Evolutionary conservation across 306 rosid genomes (phyloP).

Genomic region (Chamaecrista fasciculata): DNA sequence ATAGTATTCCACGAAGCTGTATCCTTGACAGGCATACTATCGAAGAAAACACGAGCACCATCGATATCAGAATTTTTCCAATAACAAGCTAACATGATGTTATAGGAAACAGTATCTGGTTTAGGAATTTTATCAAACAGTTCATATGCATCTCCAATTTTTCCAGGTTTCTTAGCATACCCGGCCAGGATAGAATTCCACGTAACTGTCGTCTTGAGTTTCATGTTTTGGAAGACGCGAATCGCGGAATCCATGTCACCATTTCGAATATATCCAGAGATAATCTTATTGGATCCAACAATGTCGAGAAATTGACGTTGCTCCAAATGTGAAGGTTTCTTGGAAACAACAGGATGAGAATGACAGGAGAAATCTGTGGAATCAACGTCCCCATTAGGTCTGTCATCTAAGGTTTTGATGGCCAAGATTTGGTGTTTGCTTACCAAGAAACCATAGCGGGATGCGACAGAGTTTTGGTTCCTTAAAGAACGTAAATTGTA

Average conservation of each 20-base stretch:
- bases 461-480: background rate
- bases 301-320: slow-evolving; percentile 26
- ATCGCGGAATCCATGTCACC: slow-evolving; percentile 66
- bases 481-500: background rate
- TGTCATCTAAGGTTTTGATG: background rate
- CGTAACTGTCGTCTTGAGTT: slow-evolving; percentile 52
- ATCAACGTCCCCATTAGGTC: background rate
- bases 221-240: slow-evolving; percentile 55
- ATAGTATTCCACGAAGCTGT: slow-evolving; percentile 77
- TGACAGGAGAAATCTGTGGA: background rate
- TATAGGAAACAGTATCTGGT: slow-evolving; percentile 69
- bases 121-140: slow-evolving; percentile 74
- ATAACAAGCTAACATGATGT: slow-evolving; percentile 67
- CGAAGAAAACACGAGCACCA: slow-evolving; percentile 58
- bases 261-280: slow-evolving; percentile 44
- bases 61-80: slow-evolving; percentile 42
- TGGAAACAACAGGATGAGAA: background rate
- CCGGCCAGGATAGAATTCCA: slow-evolving; percentile 79
- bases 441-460: background rate
- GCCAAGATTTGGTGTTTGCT: background rate
- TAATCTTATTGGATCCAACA: slow-evolving; percentile 55
- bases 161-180: slow-evolving; percentile 46
- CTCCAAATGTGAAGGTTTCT: slow-evolving; percentile 9
- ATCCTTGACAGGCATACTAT: slow-evolving; percentile 66
- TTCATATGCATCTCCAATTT: slow-evolving; percentile 45